phyloP scores from a whole-genome alignment of 345 rosid genomes.

The Linum trigynum region DNA sequence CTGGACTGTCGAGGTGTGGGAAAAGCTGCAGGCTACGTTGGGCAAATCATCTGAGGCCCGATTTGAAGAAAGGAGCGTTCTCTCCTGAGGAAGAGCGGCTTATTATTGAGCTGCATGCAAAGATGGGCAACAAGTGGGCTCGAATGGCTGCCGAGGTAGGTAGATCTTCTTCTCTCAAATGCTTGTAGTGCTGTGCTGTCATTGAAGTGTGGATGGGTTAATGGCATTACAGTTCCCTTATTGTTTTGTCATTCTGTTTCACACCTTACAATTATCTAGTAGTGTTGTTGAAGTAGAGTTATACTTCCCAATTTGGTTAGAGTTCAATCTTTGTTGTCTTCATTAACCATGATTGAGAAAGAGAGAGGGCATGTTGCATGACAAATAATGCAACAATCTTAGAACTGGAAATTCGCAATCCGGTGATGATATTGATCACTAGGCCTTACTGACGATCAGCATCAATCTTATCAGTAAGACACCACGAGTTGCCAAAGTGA shows the following conservation, averaged over 20 bases:
- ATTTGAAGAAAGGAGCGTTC: conserved; percentile 46
- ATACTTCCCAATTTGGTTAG: neutral
- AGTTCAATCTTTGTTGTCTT: neutral
- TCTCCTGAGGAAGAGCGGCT: conserved; percentile 38
- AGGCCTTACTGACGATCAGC: neutral
- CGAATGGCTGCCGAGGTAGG: conserved; percentile 46
- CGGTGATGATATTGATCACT: neutral
- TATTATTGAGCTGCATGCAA: conserved; percentile 46
- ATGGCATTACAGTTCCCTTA: neutral
- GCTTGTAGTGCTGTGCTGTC: neutral
- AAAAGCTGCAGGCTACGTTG: conserved; percentile 65
- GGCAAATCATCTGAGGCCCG: conserved; percentile 57
- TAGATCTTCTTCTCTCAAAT: neutral
- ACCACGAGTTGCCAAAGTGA: too few relatives aligned
- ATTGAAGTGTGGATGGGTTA: neutral
- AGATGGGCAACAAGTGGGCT: conserved; percentile 50
- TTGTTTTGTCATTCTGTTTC: neutral
- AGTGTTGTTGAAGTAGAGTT: neutral
- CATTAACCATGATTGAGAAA: neutral
- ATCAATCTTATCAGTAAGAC: neutral
- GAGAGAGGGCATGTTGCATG: neutral
- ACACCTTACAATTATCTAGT: neutral
- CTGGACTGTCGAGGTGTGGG: conserved; percentile 52
- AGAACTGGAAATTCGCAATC: neutral
- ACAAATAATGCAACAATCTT: neutral